These are phyloP conservation scores for Erysimum cheiri DNA, from an alignment of 441 rosid genomes.

Conservation along the genomic window DNA sequence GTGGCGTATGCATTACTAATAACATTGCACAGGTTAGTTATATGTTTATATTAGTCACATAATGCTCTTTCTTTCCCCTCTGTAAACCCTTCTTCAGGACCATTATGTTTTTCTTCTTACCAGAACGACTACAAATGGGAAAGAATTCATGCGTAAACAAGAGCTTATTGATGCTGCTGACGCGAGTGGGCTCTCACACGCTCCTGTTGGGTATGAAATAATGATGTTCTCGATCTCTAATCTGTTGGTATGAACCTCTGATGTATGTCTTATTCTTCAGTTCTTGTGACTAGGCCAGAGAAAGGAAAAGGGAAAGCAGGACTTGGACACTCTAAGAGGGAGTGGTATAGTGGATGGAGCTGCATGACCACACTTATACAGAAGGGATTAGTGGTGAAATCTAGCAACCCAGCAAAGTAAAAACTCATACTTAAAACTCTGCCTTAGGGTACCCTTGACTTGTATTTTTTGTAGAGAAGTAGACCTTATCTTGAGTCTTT, in stretches of 20 bases:
- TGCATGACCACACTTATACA: constrained; percentile 85
- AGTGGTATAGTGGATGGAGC: constrained; percentile 94
- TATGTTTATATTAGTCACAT: background rate
- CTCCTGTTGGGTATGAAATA: constrained; percentile 61
- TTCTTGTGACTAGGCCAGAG: constrained; percentile 64
- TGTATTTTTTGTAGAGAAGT: constrained; percentile 19
- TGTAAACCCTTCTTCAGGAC: constrained; percentile 27
- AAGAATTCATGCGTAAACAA: constrained; percentile 80
- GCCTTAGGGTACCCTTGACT: constrained; percentile 8
- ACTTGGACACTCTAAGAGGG: constrained; percentile 78
- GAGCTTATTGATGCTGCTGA: constrained; percentile 93
- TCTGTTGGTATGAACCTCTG: background rate
- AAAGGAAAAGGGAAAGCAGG: constrained; percentile 76
- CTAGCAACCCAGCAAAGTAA: constrained; percentile 97
- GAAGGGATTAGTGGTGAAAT: constrained; percentile 88
- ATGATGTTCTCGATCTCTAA: background rate
- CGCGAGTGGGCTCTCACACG: constrained; percentile 89
- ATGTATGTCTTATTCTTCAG: constrained; percentile 28
- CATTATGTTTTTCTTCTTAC: constrained; percentile 28
- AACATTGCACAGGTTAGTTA: constrained; percentile 69
- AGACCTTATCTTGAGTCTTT: constrained; percentile 16
- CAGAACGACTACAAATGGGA: constrained; percentile 69
- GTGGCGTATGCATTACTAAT: constrained; percentile 87
- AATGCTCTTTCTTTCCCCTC: constrained; percentile 17
- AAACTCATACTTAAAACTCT: constrained; percentile 13